Evolutionary conservation across 305 asterid species (phyloP), one percentile per base, ranked within the genome.

Genomic region (Fraxinus paxiana): DNA sequence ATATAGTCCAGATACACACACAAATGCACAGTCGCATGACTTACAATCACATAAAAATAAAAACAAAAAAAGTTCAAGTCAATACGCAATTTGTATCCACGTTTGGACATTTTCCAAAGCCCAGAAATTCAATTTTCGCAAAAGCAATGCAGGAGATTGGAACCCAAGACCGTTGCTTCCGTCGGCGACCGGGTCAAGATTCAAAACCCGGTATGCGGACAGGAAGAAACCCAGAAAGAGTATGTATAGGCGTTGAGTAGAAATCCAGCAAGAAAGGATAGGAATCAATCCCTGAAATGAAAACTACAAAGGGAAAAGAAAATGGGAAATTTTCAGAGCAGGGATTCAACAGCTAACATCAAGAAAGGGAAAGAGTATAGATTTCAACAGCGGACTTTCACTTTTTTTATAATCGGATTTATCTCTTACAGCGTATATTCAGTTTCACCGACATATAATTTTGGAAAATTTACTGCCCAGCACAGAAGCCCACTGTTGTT

Each of bases 51-150:
- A 75, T 37, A 48, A 41, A 83, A 4, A 35, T 3, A 31, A 79
- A 79, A 31, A 37, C 37, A 65, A 59, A 28, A 61, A 74, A 51
- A 31, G 65, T 20, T 63, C 63, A 76, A 89, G 79, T 91, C 97
- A 97, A 93, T 94, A 94, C 98, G 99, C 88, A 96, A 86, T 88
- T 96, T 96, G 80, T 96, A 96, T 46, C 98, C 97, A 35, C 98
- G 97, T 72, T 92, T 92, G 81, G 93, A 94, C 98, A 96, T 96
- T 83, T 79, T 78, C 51, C 18, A 24, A 28, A 43, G 41, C 46
- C 43, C 22, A 70, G 75, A 70, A 31, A 70, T 30, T 69, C 75
- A 15, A n/a, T 13, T 69, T 69, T 31, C 43, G 43, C 41, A 1
- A 31, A 77, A 46, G 75, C 71, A 54, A 65, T 80, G 67, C 70